Evolutionary conservation across 208 protist species (phyloP), one percentile per base, ranked within the genome.

Genomic region (Crithidia brevicula): DNA sequence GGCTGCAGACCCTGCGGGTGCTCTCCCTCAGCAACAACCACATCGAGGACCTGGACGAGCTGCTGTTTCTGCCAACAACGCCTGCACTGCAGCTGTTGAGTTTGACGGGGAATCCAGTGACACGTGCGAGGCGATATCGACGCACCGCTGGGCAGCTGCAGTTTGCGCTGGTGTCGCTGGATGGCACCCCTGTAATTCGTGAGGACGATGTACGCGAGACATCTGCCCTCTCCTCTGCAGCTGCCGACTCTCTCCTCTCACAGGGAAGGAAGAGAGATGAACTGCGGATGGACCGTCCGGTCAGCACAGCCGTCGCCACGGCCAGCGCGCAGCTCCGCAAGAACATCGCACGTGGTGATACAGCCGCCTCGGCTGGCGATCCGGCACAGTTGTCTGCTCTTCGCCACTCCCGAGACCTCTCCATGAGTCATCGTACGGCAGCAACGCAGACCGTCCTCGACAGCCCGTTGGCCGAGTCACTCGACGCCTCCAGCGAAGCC

Each of bases 21-120:
- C 38, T 88, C 30, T 82, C 82, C 3, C 49, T 93, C 11, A 75
- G 73, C 51, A 83, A 91, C 62, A 96, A 96, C 67, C 82, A 89
- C 61, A 85, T 96, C 51, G 79, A 85, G n/a, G 81, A 72, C 59
- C 18, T 82, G 0, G 83, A 93, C 25, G 90, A 89, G 58, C 74
- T 96, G 5, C 15, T 80, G 25, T 91, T 88, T 70, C 45, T 92
- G 11, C 63, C 68, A 2, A 75, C 67, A 18, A 75, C 74, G 16
- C 56, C 73, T n/a, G 59, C 68, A 22, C 65, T 96, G 50, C 79
- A 92, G 76, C 72, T 88, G 54, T 68, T 96, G 28, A 78, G 61
- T 15, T 34, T 92, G 33, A 64, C 64, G 27, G 74, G 77, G 36
- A 93, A 93, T 65, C 85, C 90, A 1, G 79, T 96, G 6, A 72